Percentiles rank a stretch among this genome's conserved stretches.
Conservation (phyloP, 2,329 filamentous ascomycete species). For the Talaromyces atroroseus region DNA sequence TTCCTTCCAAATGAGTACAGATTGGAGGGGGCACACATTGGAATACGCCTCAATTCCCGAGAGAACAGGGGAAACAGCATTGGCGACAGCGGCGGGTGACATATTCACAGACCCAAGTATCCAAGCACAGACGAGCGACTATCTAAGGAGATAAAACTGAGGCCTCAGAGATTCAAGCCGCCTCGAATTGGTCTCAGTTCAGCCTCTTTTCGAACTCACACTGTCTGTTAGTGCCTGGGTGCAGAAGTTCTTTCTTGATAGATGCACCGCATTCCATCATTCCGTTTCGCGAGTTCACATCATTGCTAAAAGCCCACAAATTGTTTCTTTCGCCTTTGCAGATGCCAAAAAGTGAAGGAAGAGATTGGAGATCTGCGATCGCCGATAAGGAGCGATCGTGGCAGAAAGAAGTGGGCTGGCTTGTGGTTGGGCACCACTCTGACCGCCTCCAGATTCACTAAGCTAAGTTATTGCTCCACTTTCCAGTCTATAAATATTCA, state of each 20-base stretch:
- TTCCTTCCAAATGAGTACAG: conserved; percentile 10
- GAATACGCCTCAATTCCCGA: conserved; percentile 6
- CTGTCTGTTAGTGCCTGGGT: not conserved
- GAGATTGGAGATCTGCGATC: not conserved
- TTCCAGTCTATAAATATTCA: not conserved
- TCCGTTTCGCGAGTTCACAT: not conserved
- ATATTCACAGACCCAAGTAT: not conserved
- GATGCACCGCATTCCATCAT: not conserved
- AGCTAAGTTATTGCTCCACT: too few species aligned
- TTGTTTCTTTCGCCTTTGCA: not conserved
- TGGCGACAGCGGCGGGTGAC: conserved; percentile 5
- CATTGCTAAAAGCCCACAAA: not conserved
- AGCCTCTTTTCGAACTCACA: not conserved
- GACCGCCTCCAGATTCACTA: not conserved
- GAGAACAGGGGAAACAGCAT: not conserved
- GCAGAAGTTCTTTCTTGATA: not conserved
- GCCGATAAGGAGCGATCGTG: not conserved
- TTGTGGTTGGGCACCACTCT: not conserved
- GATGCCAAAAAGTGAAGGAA: not conserved
- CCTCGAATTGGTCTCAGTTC: not conserved
- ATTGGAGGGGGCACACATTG: conserved; percentile 2
- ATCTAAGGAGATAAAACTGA: not conserved
- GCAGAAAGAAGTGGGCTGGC: not conserved
- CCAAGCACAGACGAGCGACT: not conserved
- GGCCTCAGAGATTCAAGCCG: not conserved